Base-by-base conservation (phyloP, 2,329 filamentous ascomycete genomes). In the Diaporthe nobilis region DNA sequence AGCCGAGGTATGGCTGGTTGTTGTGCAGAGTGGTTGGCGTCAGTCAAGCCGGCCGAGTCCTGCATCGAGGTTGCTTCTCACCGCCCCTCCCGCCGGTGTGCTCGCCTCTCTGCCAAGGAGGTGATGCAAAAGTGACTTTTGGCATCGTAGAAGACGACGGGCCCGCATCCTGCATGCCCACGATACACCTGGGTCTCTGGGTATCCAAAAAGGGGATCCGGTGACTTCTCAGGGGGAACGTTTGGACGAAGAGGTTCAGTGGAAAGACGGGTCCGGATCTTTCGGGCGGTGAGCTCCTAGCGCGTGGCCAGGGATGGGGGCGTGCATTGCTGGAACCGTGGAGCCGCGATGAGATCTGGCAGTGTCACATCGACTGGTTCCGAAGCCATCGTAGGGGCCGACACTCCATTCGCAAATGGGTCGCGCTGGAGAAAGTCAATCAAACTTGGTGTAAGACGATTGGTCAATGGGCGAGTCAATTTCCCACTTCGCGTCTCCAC, bases 391-490 rank as follows among this genome's bases (percentile, higher is more conserved):
- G n/a, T 20, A 3, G 49, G 47, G 25, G 3, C 34, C 22, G 58
- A 65, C 71, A 73, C 47, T 55, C 71, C 51, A 60, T 57, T 65
- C 51, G 58, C 71, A 53, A 65, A 25, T 65, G 37, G 47, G 25
- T 1, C 71, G 49, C 57, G 71, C 57, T 53, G 31, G 47, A 61
- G 47, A 61, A 42, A 55, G 58, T 55, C 58, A 55, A 63, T 51
- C 70, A 72, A 72, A 72, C 22, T 65, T 65, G 71, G 71, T 73
- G 37, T 73, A 73, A 73, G 71, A 73, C 51, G 47, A 73, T 73
- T 73, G 71, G 71, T 34, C 71, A 73, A 73, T 65, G 25, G 58
- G 47, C 34, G 58, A 51, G 37, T 53, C 49, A 65, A 73, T 73
- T 65, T 73, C 71, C 71, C 47, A 5, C 71, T 22, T 25, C 71